Evolutionary conservation across 2,329 filamentous ascomycete genomes (phyloP), one percentile per base, ranked within the genome.

Genomic region (Diaporthe destruens): DNA sequence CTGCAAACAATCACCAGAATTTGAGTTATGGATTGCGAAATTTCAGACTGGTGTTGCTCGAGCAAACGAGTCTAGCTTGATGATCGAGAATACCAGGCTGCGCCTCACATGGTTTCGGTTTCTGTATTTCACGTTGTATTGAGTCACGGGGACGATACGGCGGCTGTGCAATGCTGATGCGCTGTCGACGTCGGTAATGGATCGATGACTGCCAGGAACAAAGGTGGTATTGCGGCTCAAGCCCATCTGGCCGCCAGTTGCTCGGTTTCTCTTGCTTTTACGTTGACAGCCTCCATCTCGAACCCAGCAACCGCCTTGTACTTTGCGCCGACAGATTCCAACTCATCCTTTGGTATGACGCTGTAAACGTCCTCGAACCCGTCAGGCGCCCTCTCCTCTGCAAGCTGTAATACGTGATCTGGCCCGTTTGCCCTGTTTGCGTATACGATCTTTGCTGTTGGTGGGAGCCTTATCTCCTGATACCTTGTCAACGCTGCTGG

Each of bases 361-460:
- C 83, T 81, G 70, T 84, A 80, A 11, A 85, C 79, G 57, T 84
- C 80, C 53, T 79, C 77, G 75, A 82, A 83, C 0, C 81, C 81
- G 68, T 83, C 79, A 2, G 83, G 83, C 2, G 84, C 84, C 32
- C 84, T 75, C 75, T 85, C 83, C 72, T 85, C 81, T 1, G 82
- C 83, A 49, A 86, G 76, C 74, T 85, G 82, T 76, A 86, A 72
- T 6, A 86, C 83, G 75, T 85, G 84, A 74, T 86, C 83, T 4
- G 84, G 83, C 1, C 84, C 84, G 69, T 85, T 85, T 0, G 82
- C 83, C 25, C 84, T 79, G 75, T 86, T 86, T 9, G 84, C 84
- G 79, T 84, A 83, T 25, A 85, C 82, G 23, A 85, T 86, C 74
- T 83, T 82, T 2, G 84, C 80, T 5, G 84, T 86, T 0, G 83